Conservation (phyloP, 257 asterid genomes). For the Gentiana macrophylla region DNA sequence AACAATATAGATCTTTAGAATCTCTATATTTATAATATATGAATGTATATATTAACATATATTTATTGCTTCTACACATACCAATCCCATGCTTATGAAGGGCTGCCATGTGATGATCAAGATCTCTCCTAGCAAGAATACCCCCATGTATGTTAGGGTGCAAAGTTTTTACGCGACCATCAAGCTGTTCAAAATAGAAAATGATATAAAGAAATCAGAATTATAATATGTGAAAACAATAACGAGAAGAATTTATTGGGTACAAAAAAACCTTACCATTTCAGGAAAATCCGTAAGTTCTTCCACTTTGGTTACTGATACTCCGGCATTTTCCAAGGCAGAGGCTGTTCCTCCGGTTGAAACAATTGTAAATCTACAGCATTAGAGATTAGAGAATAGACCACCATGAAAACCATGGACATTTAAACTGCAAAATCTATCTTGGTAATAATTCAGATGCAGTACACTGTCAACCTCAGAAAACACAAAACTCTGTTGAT, state of each 20-base stretch:
- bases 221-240: neutral
- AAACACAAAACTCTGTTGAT: neutral
- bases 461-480: neutral
- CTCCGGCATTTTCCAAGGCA: constrained; percentile 65
- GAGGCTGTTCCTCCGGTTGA: constrained; percentile 97
- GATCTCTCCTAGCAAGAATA: constrained; percentile 94
- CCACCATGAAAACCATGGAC: neutral
- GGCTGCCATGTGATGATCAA: constrained; percentile 86
- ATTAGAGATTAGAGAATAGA: constrained; percentile 1
- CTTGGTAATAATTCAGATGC: too few relatives aligned
- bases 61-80: constrained; percentile 12
- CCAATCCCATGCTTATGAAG: constrained; percentile 75
- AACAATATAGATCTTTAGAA: too few relatives aligned
- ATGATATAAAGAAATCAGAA: neutral
- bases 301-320: constrained; percentile 87
- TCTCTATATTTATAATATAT: too few relatives aligned
- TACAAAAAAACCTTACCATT: constrained; percentile 42
- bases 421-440: neutral
- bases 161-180: constrained; percentile 96
- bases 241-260: neutral
- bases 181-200: constrained; percentile 44
- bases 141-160: constrained; percentile 95
- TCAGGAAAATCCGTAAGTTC: constrained; percentile 87
- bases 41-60: too few relatives aligned
- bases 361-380: constrained; percentile 64